These are phyloP conservation scores for Phalaenopsis aphrodite DNA, from an alignment of 106 monocot genomes.

Conservation along the genomic window DNA sequence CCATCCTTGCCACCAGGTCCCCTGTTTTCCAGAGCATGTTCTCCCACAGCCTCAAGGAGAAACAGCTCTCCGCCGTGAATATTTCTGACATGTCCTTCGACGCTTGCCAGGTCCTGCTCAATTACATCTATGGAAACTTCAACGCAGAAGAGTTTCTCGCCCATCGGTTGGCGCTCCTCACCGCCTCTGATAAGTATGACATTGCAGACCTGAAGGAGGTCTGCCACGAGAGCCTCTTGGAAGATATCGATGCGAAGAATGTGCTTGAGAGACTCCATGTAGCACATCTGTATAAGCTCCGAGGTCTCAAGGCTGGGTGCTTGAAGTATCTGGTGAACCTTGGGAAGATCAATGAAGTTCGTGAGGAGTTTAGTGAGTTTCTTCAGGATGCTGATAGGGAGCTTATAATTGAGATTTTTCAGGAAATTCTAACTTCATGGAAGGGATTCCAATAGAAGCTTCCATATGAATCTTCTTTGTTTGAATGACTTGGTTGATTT, in stretches of 20 bases:
- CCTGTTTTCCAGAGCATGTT: slow-evolving; percentile 90
- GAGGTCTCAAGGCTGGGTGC: slow-evolving; percentile 57
- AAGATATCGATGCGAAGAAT: slow-evolving; percentile 71
- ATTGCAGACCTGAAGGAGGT: slow-evolving; percentile 66
- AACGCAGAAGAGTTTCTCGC: slow-evolving; percentile 46
- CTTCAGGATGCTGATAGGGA: slow-evolving; percentile 63
- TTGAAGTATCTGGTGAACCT: slow-evolving; percentile 81
- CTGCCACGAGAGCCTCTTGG: slow-evolving; percentile 76
- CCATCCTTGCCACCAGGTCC: slow-evolving; percentile 63
- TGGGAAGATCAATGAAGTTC: slow-evolving; percentile 77
- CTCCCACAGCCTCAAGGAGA: slow-evolving; percentile 83
- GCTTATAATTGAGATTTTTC: slow-evolving; percentile 68
- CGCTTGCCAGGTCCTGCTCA: slow-evolving; percentile 63
- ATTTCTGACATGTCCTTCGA: slow-evolving; percentile 84
- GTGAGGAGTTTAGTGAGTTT: slow-evolving; percentile 63
- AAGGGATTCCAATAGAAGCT: slow-evolving; percentile 29
- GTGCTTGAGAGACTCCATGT: slow-evolving; percentile 81
- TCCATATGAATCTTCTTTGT: background rate
- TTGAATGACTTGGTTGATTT: no score
- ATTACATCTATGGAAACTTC: slow-evolving; percentile 72
- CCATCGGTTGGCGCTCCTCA: slow-evolving; percentile 64
- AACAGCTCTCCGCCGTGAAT: slow-evolving; percentile 59
- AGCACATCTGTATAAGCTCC: slow-evolving; percentile 50
- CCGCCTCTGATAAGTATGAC: slow-evolving; percentile 86
- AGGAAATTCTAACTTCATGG: slow-evolving; percentile 73